Percentiles rank a stretch among this genome's conserved stretches.
Evolutionary conservation across 257 asterid genomes (phyloP).

Genomic region (Solanum sejunctum): DNA sequence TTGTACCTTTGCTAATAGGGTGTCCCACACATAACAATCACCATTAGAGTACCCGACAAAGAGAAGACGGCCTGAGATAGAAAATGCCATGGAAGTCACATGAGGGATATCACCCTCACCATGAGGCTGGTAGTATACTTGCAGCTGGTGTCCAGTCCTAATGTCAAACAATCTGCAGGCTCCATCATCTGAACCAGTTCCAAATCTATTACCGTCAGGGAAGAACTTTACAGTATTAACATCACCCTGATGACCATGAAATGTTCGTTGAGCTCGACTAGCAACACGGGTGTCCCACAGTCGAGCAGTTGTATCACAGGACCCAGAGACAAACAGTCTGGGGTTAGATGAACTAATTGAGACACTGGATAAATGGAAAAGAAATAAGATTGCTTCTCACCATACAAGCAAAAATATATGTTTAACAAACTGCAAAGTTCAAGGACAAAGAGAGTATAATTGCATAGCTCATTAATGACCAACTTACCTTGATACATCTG

Average conservation of each 20-base stretch:
- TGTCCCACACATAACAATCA: constrained; percentile 93
- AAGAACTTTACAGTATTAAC: constrained; percentile 88
- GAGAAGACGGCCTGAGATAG: constrained; percentile 88
- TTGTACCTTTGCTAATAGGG: constrained; percentile 81
- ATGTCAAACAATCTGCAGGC: constrained; percentile 85
- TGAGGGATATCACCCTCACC: constrained; percentile 52
- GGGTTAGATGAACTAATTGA: constrained; percentile 75
- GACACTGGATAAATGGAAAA: constrained; percentile 40
- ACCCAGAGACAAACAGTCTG: constrained; percentile 86
- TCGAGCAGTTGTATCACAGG: constrained; percentile 91
- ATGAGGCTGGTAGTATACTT: constrained; percentile 69
- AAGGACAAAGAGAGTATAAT: neutral
- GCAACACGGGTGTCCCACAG: constrained; percentile 98
- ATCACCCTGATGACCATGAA: constrained; percentile 88
- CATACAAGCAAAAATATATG: neutral
- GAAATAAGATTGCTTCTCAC: neutral
- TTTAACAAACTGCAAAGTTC: neutral
- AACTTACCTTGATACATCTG: constrained; percentile 70
- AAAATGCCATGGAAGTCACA: constrained; percentile 86
- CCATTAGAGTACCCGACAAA: constrained; percentile 79
- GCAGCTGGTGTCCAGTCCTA: constrained; percentile 97
- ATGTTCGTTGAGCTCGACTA: constrained; percentile 91
- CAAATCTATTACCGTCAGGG: constrained; percentile 90
- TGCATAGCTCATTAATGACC: neutral
- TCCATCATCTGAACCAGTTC: constrained; percentile 94